A percentile compares a stretch with the other conserved stretches of the same genome.
Conservation (phyloP, 2,329 filamentous ascomycete species). For the Fusarium acutatum region DNA sequence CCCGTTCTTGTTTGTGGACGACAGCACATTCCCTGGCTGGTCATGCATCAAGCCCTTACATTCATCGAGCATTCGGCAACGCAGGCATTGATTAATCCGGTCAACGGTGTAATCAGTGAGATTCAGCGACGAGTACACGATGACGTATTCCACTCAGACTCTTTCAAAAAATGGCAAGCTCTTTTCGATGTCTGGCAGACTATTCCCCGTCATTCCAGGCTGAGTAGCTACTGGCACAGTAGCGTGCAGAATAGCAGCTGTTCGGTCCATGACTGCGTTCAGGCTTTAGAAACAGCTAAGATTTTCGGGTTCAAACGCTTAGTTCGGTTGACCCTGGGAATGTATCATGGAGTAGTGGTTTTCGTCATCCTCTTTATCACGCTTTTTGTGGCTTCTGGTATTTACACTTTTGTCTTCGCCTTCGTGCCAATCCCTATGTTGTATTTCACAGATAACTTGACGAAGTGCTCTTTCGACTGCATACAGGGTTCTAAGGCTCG, state of each 20-base stretch:
- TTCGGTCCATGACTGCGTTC: background rate
- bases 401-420: too few relatives aligned
- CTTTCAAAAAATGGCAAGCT: background rate
- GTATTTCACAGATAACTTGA: fast-evolving
- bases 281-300: fast-evolving
- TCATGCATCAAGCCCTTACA: background rate
- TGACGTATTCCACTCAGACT: fast-evolving
- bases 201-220: background rate
- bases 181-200: background rate
- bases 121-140: background rate
- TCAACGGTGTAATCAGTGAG: fast-evolving
- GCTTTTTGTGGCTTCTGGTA: too few relatives aligned
- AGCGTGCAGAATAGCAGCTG: fast-evolving
- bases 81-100: fast-evolving
- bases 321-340: background rate
- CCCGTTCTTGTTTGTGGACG: background rate
- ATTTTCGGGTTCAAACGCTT: fast-evolving
- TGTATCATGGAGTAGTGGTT: too few relatives aligned
- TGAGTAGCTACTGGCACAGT: fast-evolving
- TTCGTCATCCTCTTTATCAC: too few relatives aligned
- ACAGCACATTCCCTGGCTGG: background rate
- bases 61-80: background rate
- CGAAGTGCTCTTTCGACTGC: fast-evolving
- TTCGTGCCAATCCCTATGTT: fast-evolving
- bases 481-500: fast-evolving